Evolutionary conservation across 441 rosid genomes (phyloP), one percentile per base, ranked within the genome.

Genomic region (Croton setiger): DNA sequence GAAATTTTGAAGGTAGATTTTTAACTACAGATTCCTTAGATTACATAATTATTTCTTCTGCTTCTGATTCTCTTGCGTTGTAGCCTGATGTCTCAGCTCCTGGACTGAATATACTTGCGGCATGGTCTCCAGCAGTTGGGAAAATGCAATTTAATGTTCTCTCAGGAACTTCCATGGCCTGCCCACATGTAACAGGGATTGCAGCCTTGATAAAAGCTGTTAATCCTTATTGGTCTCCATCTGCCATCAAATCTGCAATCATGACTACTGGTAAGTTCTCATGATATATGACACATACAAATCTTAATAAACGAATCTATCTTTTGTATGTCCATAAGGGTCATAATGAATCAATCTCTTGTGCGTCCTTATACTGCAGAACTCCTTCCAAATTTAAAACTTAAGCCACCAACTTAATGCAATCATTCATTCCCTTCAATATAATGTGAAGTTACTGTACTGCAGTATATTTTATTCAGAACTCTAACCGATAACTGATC

Each of bases 151-250:
- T 49, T 70, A 81, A 81, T 70, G 74, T 89, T 73, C 81, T 78
- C 71, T 92, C 97, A 37, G 96, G 94, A 64, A 92, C 96, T 14
- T 89, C 96, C 78, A 92, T 92, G 97, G 89, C 96, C 56, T 92
- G 92, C 76, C 97, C 97, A 60, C 97, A 89, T 77, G 59, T 89
- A 73, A 88, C 96, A 33, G 96, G 97, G 44, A 80, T 92, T 48
- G 93, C 92, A 63, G 93, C 96, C 53, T 73, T 89, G 71, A 76
- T 92, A 69, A 89, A 85, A 77, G 93, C 90, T 53, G 90, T 82
- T 68, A 84, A 86, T 31, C 86, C 85, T 36, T 68, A 75, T 0
- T 87, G 89, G 77, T 85, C 92, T 76, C 98, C 98, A 63, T 76
- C 98, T 45, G 92, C 96, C 58, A 82, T 89, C 76, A 93, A 82